phyloP scores from a whole-genome alignment of 768 basidiomycete species.

The Boletellus ananas region DNA sequence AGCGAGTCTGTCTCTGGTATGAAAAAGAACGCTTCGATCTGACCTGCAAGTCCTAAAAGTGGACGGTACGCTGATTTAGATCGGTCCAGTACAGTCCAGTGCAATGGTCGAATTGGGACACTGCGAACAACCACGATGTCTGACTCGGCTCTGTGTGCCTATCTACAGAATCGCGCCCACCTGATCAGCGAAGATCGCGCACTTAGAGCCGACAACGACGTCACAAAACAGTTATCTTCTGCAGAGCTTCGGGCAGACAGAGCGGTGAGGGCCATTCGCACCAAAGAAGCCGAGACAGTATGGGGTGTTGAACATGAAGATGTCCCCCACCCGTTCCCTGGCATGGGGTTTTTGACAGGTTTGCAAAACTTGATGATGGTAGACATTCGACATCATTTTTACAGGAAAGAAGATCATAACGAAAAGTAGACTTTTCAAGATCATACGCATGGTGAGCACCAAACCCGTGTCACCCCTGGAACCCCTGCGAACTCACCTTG shows the following conservation, averaged over 20 bases:
- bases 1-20: too few species aligned
- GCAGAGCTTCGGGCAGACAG: constrained; percentile 52
- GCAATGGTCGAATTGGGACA: too few species aligned
- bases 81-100: too few species aligned
- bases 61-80: too few species aligned
- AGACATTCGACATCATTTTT: background rate
- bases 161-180: constrained; percentile 16
- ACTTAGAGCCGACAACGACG: constrained; percentile 43
- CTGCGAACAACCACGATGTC: constrained; percentile 6
- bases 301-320: constrained; percentile 53
- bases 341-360: constrained; percentile 76
- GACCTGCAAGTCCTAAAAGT: too few species aligned
- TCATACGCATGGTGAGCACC: constrained; percentile 33
- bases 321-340: constrained; percentile 61
- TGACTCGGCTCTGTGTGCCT: constrained; percentile 1
- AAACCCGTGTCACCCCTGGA: background rate
- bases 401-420: constrained; percentile 34
- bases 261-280: constrained; percentile 51
- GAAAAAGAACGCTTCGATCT: too few species aligned
- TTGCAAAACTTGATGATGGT: background rate
- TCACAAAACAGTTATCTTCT: constrained; percentile 27
- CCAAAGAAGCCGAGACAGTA: constrained; percentile 47
- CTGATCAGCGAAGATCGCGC: constrained; percentile 44
- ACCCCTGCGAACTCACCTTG: background rate
- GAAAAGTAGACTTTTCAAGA: constrained; percentile 37